These are phyloP conservation scores for Phalaenopsis hybrid DNA, from an alignment of 116 monocot species.

Conservation along the genomic window DNA sequence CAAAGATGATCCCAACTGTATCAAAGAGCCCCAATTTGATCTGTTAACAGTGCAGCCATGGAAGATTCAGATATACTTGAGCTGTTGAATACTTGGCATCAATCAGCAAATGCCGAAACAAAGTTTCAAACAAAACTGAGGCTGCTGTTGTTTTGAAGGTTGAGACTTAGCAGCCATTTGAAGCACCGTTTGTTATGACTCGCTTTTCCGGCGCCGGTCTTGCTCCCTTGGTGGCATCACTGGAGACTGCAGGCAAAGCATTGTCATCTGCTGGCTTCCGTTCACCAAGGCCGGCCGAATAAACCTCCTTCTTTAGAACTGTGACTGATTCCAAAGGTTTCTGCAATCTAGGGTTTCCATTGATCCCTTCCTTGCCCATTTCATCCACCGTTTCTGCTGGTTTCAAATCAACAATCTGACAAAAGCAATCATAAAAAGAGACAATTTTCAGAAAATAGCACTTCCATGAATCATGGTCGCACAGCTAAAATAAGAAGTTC, in stretches of 20 bases:
- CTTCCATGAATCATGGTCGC: not conserved
- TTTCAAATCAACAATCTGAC: slow-evolving; percentile 39
- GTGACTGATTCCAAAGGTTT: slow-evolving; percentile 33
- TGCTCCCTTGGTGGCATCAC: slow-evolving; percentile 21
- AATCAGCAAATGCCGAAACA: not conserved
- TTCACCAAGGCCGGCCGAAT: slow-evolving; percentile 16
- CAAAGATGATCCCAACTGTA: not conserved
- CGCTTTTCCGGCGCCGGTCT: slow-evolving; percentile 28
- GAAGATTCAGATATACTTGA: not conserved
- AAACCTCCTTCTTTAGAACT: slow-evolving; percentile 38
- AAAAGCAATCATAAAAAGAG: not conserved
- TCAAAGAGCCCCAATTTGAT: slow-evolving; percentile 8
- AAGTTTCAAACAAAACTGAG: not conserved
- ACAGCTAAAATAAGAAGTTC: not conserved
- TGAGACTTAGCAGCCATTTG: slow-evolving; percentile 28
- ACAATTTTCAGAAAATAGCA: not conserved
- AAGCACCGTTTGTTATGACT: slow-evolving; percentile 27
- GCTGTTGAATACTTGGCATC: not conserved
- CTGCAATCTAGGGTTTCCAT: slow-evolving; percentile 20
- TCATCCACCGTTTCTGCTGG: slow-evolving; percentile 15
- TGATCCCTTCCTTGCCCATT: slow-evolving; percentile 28
- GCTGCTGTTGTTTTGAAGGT: not conserved
- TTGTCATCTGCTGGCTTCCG: slow-evolving; percentile 23
- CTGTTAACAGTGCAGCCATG: not conserved
- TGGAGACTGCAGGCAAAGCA: slow-evolving; percentile 10